Conservation (phyloP, 2,329 filamentous ascomycete genomes). For the Annulohypoxylon truncatum region DNA sequence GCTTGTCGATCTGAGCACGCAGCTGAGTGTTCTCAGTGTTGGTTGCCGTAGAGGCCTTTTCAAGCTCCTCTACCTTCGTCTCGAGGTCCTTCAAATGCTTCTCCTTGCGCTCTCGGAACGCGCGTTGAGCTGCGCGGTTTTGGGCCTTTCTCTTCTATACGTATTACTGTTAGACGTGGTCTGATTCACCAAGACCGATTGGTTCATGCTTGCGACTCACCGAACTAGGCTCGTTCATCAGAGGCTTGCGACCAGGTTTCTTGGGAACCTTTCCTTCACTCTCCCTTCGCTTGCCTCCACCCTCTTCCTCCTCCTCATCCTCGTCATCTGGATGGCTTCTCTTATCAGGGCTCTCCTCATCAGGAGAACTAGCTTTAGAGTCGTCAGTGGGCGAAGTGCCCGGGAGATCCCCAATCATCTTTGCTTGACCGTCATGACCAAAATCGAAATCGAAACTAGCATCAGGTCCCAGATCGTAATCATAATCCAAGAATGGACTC, state of each 20-base stretch:
- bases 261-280: constrained; percentile 87
- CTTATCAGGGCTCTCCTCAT: constrained; percentile 74
- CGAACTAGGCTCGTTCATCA: constrained; percentile 94
- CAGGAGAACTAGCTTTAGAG: constrained; percentile 68
- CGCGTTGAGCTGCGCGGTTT: constrained; percentile 90
- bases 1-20: constrained; percentile 86
- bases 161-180: constrained; percentile 43
- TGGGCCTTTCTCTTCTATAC: constrained; percentile 92
- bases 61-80: constrained; percentile 78
- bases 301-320: constrained; percentile 67
- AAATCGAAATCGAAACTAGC: constrained; percentile 81
- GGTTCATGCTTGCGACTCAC: constrained; percentile 68
- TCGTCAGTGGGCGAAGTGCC: constrained; percentile 55
- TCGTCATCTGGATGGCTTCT: constrained; percentile 78
- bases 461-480: constrained; percentile 80
- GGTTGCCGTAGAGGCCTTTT: constrained; percentile 84
- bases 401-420: constrained; percentile 82
- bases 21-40: constrained; percentile 88
- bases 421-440: constrained; percentile 63
- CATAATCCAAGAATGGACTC: constrained; percentile 86
- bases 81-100: constrained; percentile 89
- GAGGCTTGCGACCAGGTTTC: constrained; percentile 95
- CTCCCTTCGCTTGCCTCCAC: constrained; percentile 77
- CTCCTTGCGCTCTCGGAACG: constrained; percentile 95
- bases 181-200: constrained; percentile 28